Conservation (phyloP, 2,329 filamentous ascomycete species). For the Lasiodiplodia citricola region DNA sequence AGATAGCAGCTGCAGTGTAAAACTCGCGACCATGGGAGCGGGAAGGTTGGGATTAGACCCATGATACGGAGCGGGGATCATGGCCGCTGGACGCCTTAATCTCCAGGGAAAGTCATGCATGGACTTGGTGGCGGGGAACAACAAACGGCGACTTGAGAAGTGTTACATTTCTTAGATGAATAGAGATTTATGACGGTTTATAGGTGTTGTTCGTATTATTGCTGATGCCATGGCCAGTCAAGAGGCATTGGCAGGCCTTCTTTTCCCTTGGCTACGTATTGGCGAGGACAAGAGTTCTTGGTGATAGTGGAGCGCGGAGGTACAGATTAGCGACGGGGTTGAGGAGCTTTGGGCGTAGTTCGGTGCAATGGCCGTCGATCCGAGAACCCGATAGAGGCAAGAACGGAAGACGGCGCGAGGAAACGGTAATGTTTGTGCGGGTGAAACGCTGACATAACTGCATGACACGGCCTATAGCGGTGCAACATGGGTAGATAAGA, state of each 20-base stretch:
- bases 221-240: neutral
- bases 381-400: neutral
- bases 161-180: neutral
- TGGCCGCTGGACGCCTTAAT: conserved; percentile 3
- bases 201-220: neutral
- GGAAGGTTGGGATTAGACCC: conserved; percentile 2
- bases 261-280: conserved; percentile 2
- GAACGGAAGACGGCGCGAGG: neutral
- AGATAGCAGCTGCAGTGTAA: conserved; percentile 20
- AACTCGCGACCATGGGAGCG: neutral
- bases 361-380: neutral
- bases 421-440: neutral
- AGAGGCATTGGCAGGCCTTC: conserved; percentile 1
- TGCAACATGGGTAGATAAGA: neutral
- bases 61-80: neutral
- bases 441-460: neutral
- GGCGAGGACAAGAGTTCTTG: conserved; percentile 9
- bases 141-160: neutral
- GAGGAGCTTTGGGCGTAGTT: neutral
- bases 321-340: neutral
- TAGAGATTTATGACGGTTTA: neutral
- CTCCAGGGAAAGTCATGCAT: conserved; percentile 13
- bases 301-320: neutral
- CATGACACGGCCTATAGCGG: neutral
- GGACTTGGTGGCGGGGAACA: neutral